Evolutionary conservation across 352 stramenopile genomes (phyloP).

Genomic region (Aphanomyces cochlioides): DNA sequence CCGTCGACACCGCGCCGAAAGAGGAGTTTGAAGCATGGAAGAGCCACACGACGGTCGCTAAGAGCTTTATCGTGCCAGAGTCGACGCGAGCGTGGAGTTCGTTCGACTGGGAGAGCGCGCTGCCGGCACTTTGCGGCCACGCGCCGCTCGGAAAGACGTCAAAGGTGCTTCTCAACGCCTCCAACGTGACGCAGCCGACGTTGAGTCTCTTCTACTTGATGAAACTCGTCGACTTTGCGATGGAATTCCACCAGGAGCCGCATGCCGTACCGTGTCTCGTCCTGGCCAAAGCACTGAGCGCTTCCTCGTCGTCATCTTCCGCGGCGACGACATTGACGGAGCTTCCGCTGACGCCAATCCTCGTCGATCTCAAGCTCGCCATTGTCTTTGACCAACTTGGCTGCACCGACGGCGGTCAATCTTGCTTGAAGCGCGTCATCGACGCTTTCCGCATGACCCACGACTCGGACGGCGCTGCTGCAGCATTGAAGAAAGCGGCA

Average conservation of each 20-base stretch:
- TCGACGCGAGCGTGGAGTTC: conserved; percentile 42
- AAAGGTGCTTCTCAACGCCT: conserved; percentile 5
- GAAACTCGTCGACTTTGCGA: conserved; percentile 43
- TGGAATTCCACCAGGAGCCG: conserved; percentile 35
- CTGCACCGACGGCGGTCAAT: neutral
- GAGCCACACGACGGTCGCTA: neutral
- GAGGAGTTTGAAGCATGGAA: conserved; percentile 62
- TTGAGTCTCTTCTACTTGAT: conserved; percentile 50
- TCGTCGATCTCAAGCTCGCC: conserved; percentile 18
- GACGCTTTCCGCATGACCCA: conserved; percentile 9
- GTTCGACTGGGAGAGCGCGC: conserved; percentile 36
- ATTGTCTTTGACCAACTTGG: neutral
- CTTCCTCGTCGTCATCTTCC: neutral
- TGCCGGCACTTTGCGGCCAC: conserved; percentile 17
- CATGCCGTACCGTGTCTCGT: conserved; percentile 45
- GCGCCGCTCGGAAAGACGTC: conserved; percentile 14
- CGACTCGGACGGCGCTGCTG: neutral
- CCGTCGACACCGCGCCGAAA: conserved; percentile 29
- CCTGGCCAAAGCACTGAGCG: conserved; percentile 44
- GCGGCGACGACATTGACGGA: neutral
- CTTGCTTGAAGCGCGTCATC: conserved; percentile 20
- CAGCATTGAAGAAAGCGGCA: neutral
- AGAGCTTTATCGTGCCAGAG: neutral
- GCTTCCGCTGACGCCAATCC: conserved; percentile 3
- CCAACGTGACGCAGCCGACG: conserved; percentile 45